Evolutionary conservation across 345 rosid species (phyloP), one percentile per base, ranked within the genome.

Genomic region (Eucalyptus curtisii): DNA sequence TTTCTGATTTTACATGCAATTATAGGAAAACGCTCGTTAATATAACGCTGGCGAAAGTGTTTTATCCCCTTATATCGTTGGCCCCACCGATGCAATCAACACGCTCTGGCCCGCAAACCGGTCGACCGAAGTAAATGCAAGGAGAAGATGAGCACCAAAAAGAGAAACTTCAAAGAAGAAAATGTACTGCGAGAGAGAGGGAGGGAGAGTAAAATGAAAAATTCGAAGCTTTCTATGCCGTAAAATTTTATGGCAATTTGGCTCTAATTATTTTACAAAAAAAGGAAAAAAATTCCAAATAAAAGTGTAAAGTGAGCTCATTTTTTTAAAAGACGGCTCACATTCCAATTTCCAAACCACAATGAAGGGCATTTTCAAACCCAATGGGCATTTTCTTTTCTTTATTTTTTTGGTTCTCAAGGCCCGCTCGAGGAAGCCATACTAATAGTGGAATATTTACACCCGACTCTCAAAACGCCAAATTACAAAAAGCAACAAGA

Each of bases 351-450:
- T 52, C 57, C 25, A 52, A 20, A 20, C 8, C 57, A 8, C 5
- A 8, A 52, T 3, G 10, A 50, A 50, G 55, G 4, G 55, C 55
- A 50, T 50, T 50, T 50, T 50, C 22, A 2, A n/a, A n/a, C n/a
- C 17, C 17, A 22, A 50, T 17, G 55, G 55, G 55, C 9, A n/a
- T n/a, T 17, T 50, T 37, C 40, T 50, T 50, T 16, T 16, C 6
- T 50, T 50, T 17, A 6, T 2, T 50, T 50, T 17, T 7, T 7
- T 20, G 55, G 55, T 50, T 50, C 55, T 50, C 55, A 50, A 50
- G 55, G 55, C 48, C 95, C 94, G 89, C 97, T 94, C 17, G 97
- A 95, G 31, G 95, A 93, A 88, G 95, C 96, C 99, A 98, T 95
- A 64, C 19, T 5, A 86, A 53, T 19, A 27, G 22, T 55, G 5